phyloP scores from a whole-genome alignment of 306 rosid genomes.

The Leucaena leucocephala region DNA sequence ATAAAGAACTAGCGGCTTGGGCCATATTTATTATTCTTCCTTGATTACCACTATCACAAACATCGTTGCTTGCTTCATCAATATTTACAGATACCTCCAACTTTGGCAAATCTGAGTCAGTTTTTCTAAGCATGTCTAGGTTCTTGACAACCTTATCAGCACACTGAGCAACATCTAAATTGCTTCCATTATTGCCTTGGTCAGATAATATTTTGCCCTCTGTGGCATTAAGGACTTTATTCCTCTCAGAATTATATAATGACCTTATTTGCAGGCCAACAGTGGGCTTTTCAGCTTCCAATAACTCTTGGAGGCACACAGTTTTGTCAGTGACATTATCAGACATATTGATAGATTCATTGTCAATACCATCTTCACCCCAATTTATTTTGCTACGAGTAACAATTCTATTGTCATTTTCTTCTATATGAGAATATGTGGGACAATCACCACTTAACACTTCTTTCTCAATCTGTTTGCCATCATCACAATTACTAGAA shows the following conservation, averaged over 20 bases:
- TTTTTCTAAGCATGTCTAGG: conserved; percentile 43
- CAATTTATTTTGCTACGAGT: conserved; percentile 41
- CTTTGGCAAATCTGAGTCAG: conserved; percentile 45
- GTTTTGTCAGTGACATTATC: conserved; percentile 39
- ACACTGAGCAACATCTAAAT: conserved; percentile 45
- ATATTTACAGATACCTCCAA: conserved; percentile 49
- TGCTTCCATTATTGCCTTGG: conserved; percentile 41
- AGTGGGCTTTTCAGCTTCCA: conserved; percentile 44
- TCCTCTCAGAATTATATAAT: conserved; percentile 41
- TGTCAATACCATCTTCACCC: conserved; percentile 40
- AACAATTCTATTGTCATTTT: conserved; percentile 37
- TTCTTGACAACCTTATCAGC: conserved; percentile 50
- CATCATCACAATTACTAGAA: conserved; percentile 41
- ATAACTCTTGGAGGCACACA: conserved; percentile 43
- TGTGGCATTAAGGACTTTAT: conserved; percentile 29
- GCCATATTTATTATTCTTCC: conserved; percentile 78
- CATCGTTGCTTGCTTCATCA: conserved; percentile 62
- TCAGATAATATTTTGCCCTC: conserved; percentile 41
- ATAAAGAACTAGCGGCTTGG: conserved; percentile 52
- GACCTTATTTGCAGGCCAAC: conserved; percentile 36
- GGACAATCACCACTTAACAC: conserved; percentile 39
- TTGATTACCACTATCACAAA: conserved; percentile 51
- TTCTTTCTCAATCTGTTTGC: conserved; percentile 45
- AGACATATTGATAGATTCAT: conserved; percentile 43
- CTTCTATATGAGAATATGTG: conserved; percentile 41